phyloP scores from a whole-genome alignment of 1,284 basidiomycete species.

The Leccinum brunneo-olivaceum region DNA sequence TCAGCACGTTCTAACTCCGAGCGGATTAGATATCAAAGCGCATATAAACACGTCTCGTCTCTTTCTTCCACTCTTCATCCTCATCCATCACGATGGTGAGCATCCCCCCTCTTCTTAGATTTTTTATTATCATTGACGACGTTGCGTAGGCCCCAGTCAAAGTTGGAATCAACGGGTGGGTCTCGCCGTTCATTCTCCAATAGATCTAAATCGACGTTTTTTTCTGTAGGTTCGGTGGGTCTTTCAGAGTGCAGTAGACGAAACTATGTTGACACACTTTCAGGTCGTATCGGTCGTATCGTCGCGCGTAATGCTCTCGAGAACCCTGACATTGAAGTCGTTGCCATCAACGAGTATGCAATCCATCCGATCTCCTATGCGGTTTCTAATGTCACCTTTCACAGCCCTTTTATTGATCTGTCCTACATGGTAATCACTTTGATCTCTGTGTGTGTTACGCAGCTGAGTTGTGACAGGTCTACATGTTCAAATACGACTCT shows the following conservation, averaged over 20 bases:
- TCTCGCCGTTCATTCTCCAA: slow-evolving; percentile 2
- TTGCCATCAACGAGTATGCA: slow-evolving; percentile 86
- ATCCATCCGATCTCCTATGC: background rate
- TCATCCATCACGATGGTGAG: slow-evolving; percentile 22
- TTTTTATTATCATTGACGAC: slow-evolving; percentile 6
- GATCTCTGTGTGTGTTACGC: background rate
- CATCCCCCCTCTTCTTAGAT: background rate
- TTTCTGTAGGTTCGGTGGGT: slow-evolving; percentile 72
- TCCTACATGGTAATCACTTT: slow-evolving; percentile 76
- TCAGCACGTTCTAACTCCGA: slow-evolving; percentile 30
- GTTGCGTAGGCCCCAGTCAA: slow-evolving; percentile 49
- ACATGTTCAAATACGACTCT: slow-evolving; percentile 99
- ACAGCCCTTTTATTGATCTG: slow-evolving; percentile 45
- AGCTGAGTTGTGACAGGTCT: slow-evolving; percentile 50
- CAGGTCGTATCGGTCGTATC: slow-evolving; percentile 97
- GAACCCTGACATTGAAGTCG: slow-evolving; percentile 71
- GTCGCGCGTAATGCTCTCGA: slow-evolving; percentile 92
- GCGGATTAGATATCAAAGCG: slow-evolving; percentile 24
- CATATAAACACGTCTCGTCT: slow-evolving; percentile 20
- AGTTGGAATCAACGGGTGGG: slow-evolving; percentile 91
- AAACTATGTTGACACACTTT: background rate
- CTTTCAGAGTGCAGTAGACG: background rate
- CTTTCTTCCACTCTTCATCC: slow-evolving; percentile 5
- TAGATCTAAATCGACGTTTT: slow-evolving; percentile 14
- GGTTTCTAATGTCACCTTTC: background rate